phyloP scores from a whole-genome alignment of 306 rosid genomes.

The Datisca glomerata region DNA sequence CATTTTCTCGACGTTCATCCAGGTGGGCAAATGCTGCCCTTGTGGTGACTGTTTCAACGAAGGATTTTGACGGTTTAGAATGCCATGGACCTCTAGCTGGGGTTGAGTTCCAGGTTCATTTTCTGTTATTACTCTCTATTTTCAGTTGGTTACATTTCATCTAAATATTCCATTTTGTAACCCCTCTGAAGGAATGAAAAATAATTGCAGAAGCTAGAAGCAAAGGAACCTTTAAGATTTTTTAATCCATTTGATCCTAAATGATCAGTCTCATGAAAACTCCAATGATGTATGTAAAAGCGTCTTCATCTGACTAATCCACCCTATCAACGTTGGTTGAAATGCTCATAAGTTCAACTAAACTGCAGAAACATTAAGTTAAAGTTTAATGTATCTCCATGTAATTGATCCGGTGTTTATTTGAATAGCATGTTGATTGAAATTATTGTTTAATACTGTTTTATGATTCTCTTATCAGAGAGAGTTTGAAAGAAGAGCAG shows the following conservation, averaged over 20 bases:
- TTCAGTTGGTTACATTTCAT: too few relatives aligned
- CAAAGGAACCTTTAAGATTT: too few relatives aligned
- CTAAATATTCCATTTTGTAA: too few relatives aligned
- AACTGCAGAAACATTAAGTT: constrained; percentile 1
- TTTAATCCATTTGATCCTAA: background rate
- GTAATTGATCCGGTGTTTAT: background rate
- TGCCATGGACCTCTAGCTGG: constrained; percentile 77
- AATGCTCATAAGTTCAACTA: too few relatives aligned
- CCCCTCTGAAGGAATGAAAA: too few relatives aligned
- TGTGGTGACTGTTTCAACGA: constrained; percentile 63
- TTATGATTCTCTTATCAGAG: constrained; percentile 25
- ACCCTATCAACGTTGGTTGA: too few relatives aligned
- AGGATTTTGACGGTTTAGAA: constrained; percentile 65
- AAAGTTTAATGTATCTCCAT: too few relatives aligned
- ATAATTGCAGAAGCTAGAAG: too few relatives aligned
- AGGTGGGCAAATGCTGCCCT: constrained; percentile 99
- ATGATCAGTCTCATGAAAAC: background rate
- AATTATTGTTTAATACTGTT: constrained; percentile 12
- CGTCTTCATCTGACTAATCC: too few relatives aligned
- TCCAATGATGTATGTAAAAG: too few relatives aligned
- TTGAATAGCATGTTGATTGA: background rate
- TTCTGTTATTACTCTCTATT: background rate
- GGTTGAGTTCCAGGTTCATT: constrained; percentile 75
- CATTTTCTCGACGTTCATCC: constrained; percentile 89
- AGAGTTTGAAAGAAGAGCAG: constrained; percentile 77